Evolutionary conservation across 179 eudicot species (phyloP).

Genomic region (Silene coronaria): DNA sequence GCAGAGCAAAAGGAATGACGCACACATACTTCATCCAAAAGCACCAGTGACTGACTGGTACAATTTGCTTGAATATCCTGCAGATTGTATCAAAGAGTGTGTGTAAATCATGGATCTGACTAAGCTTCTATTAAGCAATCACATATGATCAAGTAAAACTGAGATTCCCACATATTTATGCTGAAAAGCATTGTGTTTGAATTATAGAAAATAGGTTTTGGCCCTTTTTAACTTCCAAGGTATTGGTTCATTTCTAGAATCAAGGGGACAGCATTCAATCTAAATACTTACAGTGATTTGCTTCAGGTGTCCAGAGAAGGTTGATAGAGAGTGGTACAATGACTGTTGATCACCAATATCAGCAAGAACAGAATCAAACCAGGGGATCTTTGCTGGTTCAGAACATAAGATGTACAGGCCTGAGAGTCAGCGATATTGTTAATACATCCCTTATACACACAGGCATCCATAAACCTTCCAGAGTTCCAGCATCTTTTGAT

Average conservation of each 20-base stretch:
- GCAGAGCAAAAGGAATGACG: background rate
- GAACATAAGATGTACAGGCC: slow-evolving; percentile 80
- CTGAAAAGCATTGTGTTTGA: background rate
- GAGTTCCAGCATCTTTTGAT: background rate
- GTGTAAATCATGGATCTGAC: slow-evolving; percentile 6
- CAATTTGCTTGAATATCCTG: slow-evolving; percentile 74
- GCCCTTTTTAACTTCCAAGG: too few species aligned
- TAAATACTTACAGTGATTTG: slow-evolving; percentile 74
- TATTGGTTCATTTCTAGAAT: background rate
- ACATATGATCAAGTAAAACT: background rate
- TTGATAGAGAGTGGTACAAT: slow-evolving; percentile 82
- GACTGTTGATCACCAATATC: slow-evolving; percentile 98
- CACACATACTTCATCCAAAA: slow-evolving; percentile 78
- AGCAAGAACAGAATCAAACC: slow-evolving; percentile 89
- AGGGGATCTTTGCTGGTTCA: slow-evolving; percentile 70
- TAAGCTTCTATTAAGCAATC: background rate
- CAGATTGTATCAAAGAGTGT: slow-evolving; percentile 14
- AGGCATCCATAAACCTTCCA: background rate
- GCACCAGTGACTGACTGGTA: slow-evolving; percentile 70
- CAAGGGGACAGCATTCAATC: background rate
- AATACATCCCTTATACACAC: background rate
- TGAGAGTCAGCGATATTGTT: slow-evolving; percentile 22
- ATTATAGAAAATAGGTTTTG: too few species aligned
- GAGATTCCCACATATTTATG: background rate
- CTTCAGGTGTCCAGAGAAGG: slow-evolving; percentile 92